Percentiles rank a stretch among this genome's conserved stretches.
These are phyloP conservation scores for Phylloporus arenicola DNA, from an alignment of 768 basidiomycete species.

Conservation along the genomic window DNA sequence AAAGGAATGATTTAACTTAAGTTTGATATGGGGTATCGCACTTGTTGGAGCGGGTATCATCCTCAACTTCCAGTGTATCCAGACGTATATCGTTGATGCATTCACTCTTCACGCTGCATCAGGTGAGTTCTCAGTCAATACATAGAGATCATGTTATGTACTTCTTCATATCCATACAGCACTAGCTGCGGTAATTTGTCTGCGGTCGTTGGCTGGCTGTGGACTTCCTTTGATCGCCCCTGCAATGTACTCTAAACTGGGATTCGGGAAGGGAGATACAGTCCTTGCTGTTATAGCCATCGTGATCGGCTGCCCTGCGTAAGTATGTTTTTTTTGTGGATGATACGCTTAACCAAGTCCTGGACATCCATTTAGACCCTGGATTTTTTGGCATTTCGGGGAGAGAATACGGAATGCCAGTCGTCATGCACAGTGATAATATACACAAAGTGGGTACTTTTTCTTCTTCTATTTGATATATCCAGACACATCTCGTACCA, in stretches of 20 bases:
- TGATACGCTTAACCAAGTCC: slow-evolving; percentile 25
- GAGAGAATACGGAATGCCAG: slow-evolving; percentile 49
- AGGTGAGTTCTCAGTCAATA: slow-evolving; percentile 32
- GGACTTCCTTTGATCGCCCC: slow-evolving; percentile 77
- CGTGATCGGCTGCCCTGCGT: slow-evolving; percentile 54
- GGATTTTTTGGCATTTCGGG: slow-evolving; percentile 41
- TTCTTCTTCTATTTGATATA: not conserved
- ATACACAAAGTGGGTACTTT: not conserved
- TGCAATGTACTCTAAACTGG: slow-evolving; percentile 57
- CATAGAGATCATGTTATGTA: not conserved
- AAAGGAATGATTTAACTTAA: not conserved
- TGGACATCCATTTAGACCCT: slow-evolving; percentile 33
- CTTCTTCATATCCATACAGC: slow-evolving; percentile 32
- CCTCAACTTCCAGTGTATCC: slow-evolving; percentile 55
- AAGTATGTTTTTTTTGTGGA: slow-evolving; percentile 1
- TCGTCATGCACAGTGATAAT: slow-evolving; percentile 30
- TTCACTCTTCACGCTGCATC: slow-evolving; percentile 67
- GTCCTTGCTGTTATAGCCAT: slow-evolving; percentile 57
- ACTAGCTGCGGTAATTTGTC: slow-evolving; percentile 56
- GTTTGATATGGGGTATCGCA: slow-evolving; percentile 45
- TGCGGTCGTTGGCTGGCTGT: slow-evolving; percentile 66
- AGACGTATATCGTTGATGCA: slow-evolving; percentile 62
- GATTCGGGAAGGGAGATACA: slow-evolving; percentile 66
- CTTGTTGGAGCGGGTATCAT: slow-evolving; percentile 55
- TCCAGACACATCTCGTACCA: too few species aligned